Percentiles rank a stretch among this genome's conserved stretches.
phyloP scores from a whole-genome alignment of 208 protist species.

The Leptomonas seymouri region DNA sequence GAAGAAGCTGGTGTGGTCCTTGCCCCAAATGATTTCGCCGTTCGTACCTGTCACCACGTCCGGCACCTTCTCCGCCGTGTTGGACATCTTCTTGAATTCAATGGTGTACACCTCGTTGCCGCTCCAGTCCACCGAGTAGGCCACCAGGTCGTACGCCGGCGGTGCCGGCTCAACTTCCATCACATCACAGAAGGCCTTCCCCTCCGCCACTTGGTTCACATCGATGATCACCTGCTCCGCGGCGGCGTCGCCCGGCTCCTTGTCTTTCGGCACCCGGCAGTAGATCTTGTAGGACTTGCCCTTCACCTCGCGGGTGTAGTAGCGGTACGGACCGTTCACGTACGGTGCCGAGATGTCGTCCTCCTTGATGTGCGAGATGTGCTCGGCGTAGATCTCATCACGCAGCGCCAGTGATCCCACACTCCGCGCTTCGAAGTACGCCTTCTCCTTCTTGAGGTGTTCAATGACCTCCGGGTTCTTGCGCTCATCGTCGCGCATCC shows the following conservation, averaged over 20 bases:
- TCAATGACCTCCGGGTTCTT: slow-evolving; percentile 76
- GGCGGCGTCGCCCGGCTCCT: slow-evolving; percentile 47
- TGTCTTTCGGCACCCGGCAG: slow-evolving; percentile 65
- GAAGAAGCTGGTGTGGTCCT: slow-evolving; percentile 70
- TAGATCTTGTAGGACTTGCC: slow-evolving; percentile 90
- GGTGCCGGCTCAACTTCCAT: slow-evolving; percentile 53
- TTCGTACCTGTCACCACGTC: slow-evolving; percentile 76
- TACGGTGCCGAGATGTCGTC: slow-evolving; percentile 82
- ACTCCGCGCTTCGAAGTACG: slow-evolving; percentile 74
- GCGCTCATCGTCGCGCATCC: slow-evolving; percentile 83
- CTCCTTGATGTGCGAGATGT: slow-evolving; percentile 89
- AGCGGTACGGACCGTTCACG: slow-evolving; percentile 62
- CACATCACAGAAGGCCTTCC: slow-evolving; percentile 82
- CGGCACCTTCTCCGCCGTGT: slow-evolving; percentile 23
- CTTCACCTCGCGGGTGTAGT: slow-evolving; percentile 85
- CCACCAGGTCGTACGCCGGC: slow-evolving; percentile 62
- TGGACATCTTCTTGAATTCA: slow-evolving; percentile 42
- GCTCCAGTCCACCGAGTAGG: slow-evolving; percentile 85
- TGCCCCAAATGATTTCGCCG: slow-evolving; percentile 76
- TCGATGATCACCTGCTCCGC: slow-evolving; percentile 83
- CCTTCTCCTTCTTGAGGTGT: slow-evolving; percentile 82
- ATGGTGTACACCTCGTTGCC: slow-evolving; percentile 90
- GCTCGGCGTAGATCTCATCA: slow-evolving; percentile 79
- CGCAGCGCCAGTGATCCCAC: slow-evolving; percentile 56
- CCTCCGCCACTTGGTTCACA: slow-evolving; percentile 83